These are phyloP conservation scores for Pleurotus eryngii DNA, from an alignment of 768 basidiomycete species.

Conservation along the genomic window DNA sequence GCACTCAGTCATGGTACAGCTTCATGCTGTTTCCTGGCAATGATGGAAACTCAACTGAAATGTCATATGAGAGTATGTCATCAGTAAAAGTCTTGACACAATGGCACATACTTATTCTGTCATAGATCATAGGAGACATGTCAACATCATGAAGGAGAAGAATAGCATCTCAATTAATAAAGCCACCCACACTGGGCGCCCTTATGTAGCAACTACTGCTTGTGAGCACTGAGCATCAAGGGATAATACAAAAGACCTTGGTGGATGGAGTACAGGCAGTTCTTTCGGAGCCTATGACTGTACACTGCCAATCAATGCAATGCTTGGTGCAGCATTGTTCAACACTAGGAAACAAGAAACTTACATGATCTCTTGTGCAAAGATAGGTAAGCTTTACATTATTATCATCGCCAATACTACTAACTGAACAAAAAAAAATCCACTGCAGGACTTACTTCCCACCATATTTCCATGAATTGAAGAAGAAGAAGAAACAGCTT, in stretches of 20 bases:
- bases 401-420: too few relatives aligned
- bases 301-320: constrained; percentile 21
- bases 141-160: constrained; percentile 20
- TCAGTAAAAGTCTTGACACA: too few relatives aligned
- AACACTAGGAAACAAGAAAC: constrained; percentile 21
- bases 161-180: too few relatives aligned
- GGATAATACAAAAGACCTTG: constrained; percentile 26
- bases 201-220: constrained; percentile 25
- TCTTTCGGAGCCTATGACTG: constrained; percentile 27
- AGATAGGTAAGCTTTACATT: constrained; percentile 24
- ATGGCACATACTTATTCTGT: too few relatives aligned
- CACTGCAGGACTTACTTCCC: constrained; percentile 13
- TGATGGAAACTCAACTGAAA: constrained; percentile 10
- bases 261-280: constrained; percentile 28
- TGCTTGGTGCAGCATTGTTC: constrained; percentile 29
- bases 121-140: constrained; percentile 23
- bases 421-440: too few relatives aligned
- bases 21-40: constrained; percentile 19
- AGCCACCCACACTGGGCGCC: too few relatives aligned
- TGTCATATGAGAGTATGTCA: constrained; percentile 31
- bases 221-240: constrained; percentile 25
- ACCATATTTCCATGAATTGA: constrained; percentile 27
- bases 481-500: constrained; percentile 12
- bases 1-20: constrained; percentile 25
- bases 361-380: constrained; percentile 20